phyloP scores from a whole-genome alignment of 1,284 basidiomycete species.

The Amylostereum areolatum region DNA sequence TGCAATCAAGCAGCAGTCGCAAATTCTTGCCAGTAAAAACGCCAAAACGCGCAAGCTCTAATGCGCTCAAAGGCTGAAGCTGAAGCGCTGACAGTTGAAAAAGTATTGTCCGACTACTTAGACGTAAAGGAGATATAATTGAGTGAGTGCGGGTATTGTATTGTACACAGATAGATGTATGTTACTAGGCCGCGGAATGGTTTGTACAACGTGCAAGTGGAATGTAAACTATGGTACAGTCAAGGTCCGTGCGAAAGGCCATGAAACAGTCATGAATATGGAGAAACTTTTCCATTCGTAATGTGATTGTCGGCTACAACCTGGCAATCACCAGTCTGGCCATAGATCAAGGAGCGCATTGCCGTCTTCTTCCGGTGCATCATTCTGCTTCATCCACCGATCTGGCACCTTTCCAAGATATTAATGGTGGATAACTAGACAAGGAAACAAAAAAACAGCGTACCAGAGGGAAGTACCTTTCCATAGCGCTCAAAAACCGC shows the following conservation, averaged over 20 bases:
- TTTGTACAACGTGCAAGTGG: background rate
- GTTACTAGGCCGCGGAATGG: no score
- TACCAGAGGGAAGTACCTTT: slow-evolving; percentile 84
- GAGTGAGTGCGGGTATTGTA: slow-evolving; percentile 10
- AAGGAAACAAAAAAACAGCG: slow-evolving; percentile 17
- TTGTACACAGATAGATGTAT: background rate
- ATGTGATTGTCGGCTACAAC: no score
- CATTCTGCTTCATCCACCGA: slow-evolving; percentile 81
- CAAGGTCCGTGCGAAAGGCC: no score
- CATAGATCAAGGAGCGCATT: slow-evolving; percentile 45
- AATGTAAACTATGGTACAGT: background rate
- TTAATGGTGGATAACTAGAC: slow-evolving; percentile 7
- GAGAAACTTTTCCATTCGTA: no score
- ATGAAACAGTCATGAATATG: no score
- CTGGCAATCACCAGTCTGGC: slow-evolving; percentile 40
- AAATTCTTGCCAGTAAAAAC: slow-evolving; percentile 43
- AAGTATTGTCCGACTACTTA: no score
- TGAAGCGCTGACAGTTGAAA: no score
- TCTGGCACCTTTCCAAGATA: slow-evolving; percentile 58
- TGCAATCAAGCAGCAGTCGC: slow-evolving; percentile 72
- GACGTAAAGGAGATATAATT: no score
- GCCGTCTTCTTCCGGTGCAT: slow-evolving; percentile 68
- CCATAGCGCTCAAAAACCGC: slow-evolving; percentile 89
- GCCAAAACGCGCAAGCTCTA: slow-evolving; percentile 26
- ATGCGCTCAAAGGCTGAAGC: slow-evolving; percentile 1